Evolutionary conservation across 2,329 filamentous ascomycete species (phyloP), one percentile per base, ranked within the genome.

Genomic region (Fusarium floridanum): DNA sequence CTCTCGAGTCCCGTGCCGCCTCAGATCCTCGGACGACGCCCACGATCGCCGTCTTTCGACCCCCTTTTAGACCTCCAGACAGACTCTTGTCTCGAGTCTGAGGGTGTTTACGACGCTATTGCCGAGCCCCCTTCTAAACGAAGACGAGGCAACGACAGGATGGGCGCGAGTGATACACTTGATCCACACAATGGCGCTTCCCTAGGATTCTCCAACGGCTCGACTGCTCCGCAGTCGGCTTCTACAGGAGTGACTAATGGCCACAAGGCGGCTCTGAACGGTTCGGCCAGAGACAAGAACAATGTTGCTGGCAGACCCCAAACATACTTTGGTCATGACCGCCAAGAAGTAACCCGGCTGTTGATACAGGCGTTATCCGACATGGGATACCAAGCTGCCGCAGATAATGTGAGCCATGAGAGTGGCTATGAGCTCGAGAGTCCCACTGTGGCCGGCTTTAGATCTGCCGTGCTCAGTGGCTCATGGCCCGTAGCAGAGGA

Each of bases 311-410:
- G 45, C 14, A 70, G 64, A 41, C 72, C 78, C 3, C 65, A 69
- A 16, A 83, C 82, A 32, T 98, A 97, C 82, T 93, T 91, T 80
- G 95, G 95, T 20, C 96, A 98, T 81, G 91, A 97, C 80, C 91
- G 95, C 81, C 95, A 98, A 86, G 96, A 99, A 85, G 93, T 98
- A 53, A 97, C 96, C 6, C 89, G 97, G 64, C 93, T 98, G 73
- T 84, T 99, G 78, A 97, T 99, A 79, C 97, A 99, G 83, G 94
- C 95, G 39, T 85, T 99, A 74, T 90, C 91, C 27, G 96, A 98
- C 81, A 88, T 99, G 85, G 97, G 97, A 3, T 98, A 98, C 80
- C 87, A 91, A 68, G 86, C 87, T 14, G 94, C 96, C 14, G 96
- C 97, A 27, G 88, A 90, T 53, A 91, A 89, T 70, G 86, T 99